Conservation (phyloP, 208 protist genomes). For the Trypanosoma avium region DNA sequence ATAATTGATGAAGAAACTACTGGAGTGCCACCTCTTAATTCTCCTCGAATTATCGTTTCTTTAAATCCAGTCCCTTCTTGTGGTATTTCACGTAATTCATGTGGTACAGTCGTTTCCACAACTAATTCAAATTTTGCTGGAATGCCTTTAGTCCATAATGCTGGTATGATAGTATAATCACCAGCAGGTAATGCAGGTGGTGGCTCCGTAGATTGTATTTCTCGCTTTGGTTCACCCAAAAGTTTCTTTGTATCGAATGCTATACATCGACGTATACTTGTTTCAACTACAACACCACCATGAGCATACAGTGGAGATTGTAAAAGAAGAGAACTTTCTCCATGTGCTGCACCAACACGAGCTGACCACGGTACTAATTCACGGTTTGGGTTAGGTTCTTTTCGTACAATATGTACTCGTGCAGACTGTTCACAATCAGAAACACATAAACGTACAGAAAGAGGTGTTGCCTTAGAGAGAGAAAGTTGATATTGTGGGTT, state of each 20-base stretch:
- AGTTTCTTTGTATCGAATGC: constrained; percentile 48
- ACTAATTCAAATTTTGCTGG: constrained; percentile 58
- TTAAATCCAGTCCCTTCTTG: constrained; percentile 41
- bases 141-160: constrained; percentile 58
- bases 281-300: constrained; percentile 64
- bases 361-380: constrained; percentile 28
- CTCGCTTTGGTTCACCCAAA: constrained; percentile 35
- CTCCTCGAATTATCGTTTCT: constrained; percentile 38
- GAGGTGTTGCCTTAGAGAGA: constrained; percentile 45
- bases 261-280: constrained; percentile 57
- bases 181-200: constrained; percentile 57
- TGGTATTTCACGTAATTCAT: constrained; percentile 30
- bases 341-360: constrained; percentile 43
- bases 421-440: constrained; percentile 14
- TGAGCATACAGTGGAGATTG: constrained; percentile 56
- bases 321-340: constrained; percentile 48
- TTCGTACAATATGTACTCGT: constrained; percentile 28
- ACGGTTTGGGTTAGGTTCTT: background rate
- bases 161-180: constrained; percentile 68
- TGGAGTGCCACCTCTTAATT: constrained; percentile 31
- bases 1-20: constrained; percentile 27
- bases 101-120: constrained; percentile 70
- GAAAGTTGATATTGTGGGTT: constrained; percentile 63
- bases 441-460: constrained; percentile 42
- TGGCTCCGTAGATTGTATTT: background rate